Percentiles rank a stretch among this genome's conserved stretches.
phyloP scores from a whole-genome alignment of 305 asterid species.

The Solanum hybrid region DNA sequence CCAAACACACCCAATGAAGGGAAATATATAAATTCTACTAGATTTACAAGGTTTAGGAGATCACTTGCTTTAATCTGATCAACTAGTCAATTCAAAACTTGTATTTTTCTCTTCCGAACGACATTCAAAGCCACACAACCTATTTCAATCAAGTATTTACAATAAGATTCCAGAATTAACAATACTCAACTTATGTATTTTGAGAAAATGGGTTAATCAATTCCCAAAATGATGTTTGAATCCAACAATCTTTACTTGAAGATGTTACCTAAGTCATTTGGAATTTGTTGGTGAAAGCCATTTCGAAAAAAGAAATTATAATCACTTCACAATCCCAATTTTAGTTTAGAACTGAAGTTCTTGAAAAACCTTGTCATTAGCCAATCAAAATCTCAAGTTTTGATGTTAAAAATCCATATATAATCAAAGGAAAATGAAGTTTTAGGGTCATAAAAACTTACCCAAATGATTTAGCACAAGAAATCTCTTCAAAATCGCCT shows the following conservation, averaged over 20 bases:
- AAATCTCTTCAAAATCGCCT: neutral
- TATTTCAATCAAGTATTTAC: neutral
- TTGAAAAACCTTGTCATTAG: neutral
- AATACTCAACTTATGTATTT: neutral
- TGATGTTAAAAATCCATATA: neutral
- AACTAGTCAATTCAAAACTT: neutral
- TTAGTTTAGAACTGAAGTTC: neutral
- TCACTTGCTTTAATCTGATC: neutral
- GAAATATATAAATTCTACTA: too few relatives aligned
- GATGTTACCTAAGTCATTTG: neutral
- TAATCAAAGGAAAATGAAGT: neutral
- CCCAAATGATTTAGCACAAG: neutral
- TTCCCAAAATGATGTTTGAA: neutral
- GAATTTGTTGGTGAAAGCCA: neutral
- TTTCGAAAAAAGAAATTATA: too few relatives aligned
- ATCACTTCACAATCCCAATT: neutral
- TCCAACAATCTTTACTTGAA: neutral
- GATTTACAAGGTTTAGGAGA: neutral
- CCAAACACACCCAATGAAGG: neutral
- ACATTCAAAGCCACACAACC: neutral
- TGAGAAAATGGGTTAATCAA: neutral
- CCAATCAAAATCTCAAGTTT: neutral
- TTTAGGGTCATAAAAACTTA: neutral
- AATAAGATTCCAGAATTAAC: fast-evolving
- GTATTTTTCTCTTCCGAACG: neutral